phyloP scores from a whole-genome alignment of 2,329 filamentous ascomycete genomes.

The Knufia petricola region DNA sequence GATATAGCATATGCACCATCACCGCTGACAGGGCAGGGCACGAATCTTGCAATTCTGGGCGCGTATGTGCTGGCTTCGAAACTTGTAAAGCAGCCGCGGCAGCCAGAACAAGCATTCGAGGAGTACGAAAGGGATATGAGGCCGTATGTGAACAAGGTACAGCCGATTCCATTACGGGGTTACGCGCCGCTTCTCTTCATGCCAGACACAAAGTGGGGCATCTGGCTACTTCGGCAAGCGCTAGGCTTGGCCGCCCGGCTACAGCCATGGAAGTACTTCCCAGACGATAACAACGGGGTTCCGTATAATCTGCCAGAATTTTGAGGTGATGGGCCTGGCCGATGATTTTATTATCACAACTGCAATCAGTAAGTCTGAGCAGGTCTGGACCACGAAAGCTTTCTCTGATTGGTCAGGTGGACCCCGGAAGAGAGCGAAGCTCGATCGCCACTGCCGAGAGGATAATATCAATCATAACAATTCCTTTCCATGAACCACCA shows the following conservation, averaged over 20 bases:
- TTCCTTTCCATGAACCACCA: too few species aligned
- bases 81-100: conserved; percentile 18
- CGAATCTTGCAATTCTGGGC: conserved; percentile 28
- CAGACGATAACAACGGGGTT: conserved; percentile 29
- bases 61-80: conserved; percentile 51
- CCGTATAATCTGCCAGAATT: conserved; percentile 3
- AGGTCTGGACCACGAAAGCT: too few species aligned
- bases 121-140: conserved; percentile 12
- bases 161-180: conserved; percentile 13
- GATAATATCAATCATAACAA: too few species aligned
- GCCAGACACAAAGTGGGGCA: conserved; percentile 19
- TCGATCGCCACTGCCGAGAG: too few species aligned
- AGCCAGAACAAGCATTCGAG: conserved; percentile 10
- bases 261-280: conserved; percentile 31
- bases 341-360: too few species aligned
- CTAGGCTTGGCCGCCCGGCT: conserved; percentile 39
- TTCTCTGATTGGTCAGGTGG: too few species aligned
- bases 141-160: conserved; percentile 13
- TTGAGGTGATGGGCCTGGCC: neutral
- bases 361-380: too few species aligned
- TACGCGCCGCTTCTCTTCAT: conserved; percentile 14
- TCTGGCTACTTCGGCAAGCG: conserved; percentile 24
- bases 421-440: too few species aligned
- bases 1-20: conserved; percentile 37
- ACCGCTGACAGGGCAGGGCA: conserved; percentile 29